Evolutionary conservation across 495 filamentous ascomycete genomes (phyloP).

Genomic region (Alectoria sarmentosa): DNA sequence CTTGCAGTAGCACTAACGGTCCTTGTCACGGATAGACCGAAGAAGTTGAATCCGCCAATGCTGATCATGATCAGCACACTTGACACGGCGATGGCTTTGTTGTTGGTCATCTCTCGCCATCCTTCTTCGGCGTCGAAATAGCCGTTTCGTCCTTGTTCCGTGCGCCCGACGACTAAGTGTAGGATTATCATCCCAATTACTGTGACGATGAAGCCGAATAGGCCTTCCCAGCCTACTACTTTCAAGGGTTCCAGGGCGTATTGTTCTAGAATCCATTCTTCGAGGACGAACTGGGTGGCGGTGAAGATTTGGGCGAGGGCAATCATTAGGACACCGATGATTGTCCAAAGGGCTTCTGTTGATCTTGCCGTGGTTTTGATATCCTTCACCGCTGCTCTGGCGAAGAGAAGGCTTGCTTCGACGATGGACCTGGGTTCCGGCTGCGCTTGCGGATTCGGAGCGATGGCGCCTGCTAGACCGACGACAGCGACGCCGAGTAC

Average conservation of each 20-base stretch:
- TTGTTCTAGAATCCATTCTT: conserved; percentile 89
- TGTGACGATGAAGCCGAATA: conserved; percentile 87
- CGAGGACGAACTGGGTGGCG: conserved; percentile 88
- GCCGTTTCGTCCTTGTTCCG: conserved; percentile 64
- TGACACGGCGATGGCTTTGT: conserved; percentile 62
- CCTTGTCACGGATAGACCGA: conserved; percentile 86
- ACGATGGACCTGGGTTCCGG: conserved; percentile 31
- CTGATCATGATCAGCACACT: conserved; percentile 91
- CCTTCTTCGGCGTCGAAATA: conserved; percentile 89
- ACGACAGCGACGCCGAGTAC: conserved; percentile 85
- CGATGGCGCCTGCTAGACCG: conserved; percentile 79
- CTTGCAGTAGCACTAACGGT: conserved; percentile 83
- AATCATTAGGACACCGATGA: conserved; percentile 81
- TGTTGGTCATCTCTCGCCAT: conserved; percentile 63
- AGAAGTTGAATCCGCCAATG: conserved; percentile 98
- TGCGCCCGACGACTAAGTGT: conserved; percentile 67
- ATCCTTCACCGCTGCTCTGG: conserved; percentile 26
- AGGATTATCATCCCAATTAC: conserved; percentile 69
- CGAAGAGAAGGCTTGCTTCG: conserved; percentile 25
- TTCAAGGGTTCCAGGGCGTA: conserved; percentile 82
- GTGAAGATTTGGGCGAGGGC: conserved; percentile 95
- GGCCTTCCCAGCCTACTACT: conserved; percentile 93
- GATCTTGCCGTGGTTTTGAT: conserved; percentile 32
- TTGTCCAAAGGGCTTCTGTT: conserved; percentile 58
- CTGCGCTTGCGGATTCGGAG: conserved; percentile 52